Evolutionary conservation across 1,139 yeast genomes (phyloP).

Genomic region (Candida tetrigidarum): DNA sequence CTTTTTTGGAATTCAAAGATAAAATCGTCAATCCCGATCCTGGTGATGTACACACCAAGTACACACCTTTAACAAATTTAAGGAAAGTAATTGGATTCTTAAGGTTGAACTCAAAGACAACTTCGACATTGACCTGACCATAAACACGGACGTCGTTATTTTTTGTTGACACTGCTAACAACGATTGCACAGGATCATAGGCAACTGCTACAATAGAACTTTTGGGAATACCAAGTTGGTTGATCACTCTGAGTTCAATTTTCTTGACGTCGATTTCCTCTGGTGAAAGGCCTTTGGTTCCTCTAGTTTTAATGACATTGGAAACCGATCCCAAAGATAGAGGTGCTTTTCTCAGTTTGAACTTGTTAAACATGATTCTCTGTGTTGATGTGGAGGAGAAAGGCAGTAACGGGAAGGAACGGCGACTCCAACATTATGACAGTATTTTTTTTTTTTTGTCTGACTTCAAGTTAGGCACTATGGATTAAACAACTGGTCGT

Average conservation of each 20-base stretch:
- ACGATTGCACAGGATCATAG: slow-evolving; percentile 86
- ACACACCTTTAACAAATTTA: slow-evolving; percentile 78
- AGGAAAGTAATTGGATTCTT: slow-evolving; percentile 57
- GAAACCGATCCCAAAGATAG: slow-evolving; percentile 54
- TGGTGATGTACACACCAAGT: slow-evolving; percentile 62
- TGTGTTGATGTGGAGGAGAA: not conserved
- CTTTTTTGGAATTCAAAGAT: slow-evolving; percentile 65
- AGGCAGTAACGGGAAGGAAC: not conserved
- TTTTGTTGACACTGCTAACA: slow-evolving; percentile 80
- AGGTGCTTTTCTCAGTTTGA: slow-evolving; percentile 51
- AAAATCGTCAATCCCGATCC: slow-evolving; percentile 60
- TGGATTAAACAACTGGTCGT: not conserved
- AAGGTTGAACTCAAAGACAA: slow-evolving; percentile 58
- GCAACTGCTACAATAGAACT: slow-evolving; percentile 64
- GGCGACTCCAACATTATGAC: not conserved
- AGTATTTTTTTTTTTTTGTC: not conserved
- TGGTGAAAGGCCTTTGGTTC: slow-evolving; percentile 43
- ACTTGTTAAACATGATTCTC: slow-evolving; percentile 52
- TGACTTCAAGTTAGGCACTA: not conserved
- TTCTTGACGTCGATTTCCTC: slow-evolving; percentile 41
- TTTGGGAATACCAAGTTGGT: slow-evolving; percentile 42
- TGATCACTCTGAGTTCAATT: slow-evolving; percentile 36
- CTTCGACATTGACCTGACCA: slow-evolving; percentile 86
- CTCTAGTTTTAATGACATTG: slow-evolving; percentile 56
- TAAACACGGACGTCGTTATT: slow-evolving; percentile 73